Base-by-base conservation (phyloP, 768 basidiomycete genomes). In the Cubamyces sp. region DNA sequence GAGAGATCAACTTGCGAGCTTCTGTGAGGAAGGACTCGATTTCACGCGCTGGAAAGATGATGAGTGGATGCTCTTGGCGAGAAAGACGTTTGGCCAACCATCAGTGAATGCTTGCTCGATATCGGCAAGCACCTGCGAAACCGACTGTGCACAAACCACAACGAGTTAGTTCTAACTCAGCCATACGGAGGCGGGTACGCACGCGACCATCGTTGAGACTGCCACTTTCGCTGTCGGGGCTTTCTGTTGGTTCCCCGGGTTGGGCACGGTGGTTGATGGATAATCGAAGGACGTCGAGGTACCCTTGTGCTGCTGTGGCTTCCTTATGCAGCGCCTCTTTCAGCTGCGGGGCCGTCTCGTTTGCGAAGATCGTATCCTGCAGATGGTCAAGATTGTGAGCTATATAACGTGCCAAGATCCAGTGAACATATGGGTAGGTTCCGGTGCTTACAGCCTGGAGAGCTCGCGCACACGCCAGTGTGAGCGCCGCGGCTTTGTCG, bases 201-300 rank as follows among this genome's bases (percentile, higher is more conserved):
- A 65, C 64, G 46, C 50, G 41, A 14, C 64, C 54, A 18, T 30
- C 37, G 28, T 19, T 50, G 23, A 61, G 21, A 16, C 30, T 30
- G 16, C 40, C 28, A 14, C 18, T 42, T 1, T 30, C 25, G 25
- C 11, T 9, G 34, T 5, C 25, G 18, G 12, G 3, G 2, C 19
- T 21, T 11, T 18, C 1, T 15, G 23, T 14, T 11, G 6, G 28
- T 12, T n/a, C 21, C 1, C 28, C n/a, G 8, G 21, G 3, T 15
- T 26, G 8, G 5, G 23, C n/a, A 23, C 50, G 41, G n/a, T 62
- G 48, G n/a, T 57, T 37, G 58, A 68, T 51, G 6, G 64, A 62
- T 3, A 57, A 54, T 8, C 66, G 64, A 1, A 65, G 40, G 23
- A 45, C 37, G 45, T 65, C 66, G 46, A 65, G 51, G 26, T 68